Base-by-base conservation (phyloP, 2,329 filamentous ascomycete species). In the Macrophomina tecta region DNA sequence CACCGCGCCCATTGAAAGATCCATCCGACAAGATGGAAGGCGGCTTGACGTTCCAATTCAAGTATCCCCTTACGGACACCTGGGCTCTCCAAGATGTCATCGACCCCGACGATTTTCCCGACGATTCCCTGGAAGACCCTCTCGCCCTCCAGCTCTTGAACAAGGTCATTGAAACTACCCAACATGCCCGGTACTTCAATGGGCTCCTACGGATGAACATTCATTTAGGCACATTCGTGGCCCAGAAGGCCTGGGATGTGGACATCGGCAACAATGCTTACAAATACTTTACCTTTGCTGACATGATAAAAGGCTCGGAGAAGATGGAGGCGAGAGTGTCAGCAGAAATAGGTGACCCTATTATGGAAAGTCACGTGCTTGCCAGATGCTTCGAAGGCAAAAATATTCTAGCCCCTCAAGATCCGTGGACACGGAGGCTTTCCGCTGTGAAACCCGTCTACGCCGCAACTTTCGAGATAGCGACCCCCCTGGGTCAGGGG, bases 391-490 rank as follows among this genome's bases (percentile, higher is more conserved):
- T 53, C 16, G n/a, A 48, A 55, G 56, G 56, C 3, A 46, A n/a
- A 4, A 28, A 58, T 16, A 28, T 67, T 23, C 49, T 67, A 5
- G 36, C 30, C 9, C 46, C 55, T 23, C 46, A 42, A 38, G 40
- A 48, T 5, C 30, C n/a, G 16, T 52, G 40, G 32, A 56, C 32
- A 12, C 30, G 23, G 8, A 28, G 23, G 2, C 32, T 62, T 16
- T 58, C 55, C 12, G 56, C 62, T 12, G 48, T 66, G 7, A 12
- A 62, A 38, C 65, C 65, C 1, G 32, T 55, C 11, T 67, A 67
- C 36, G 30, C 56, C 2, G 65, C 65, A 28, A 67, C 48, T 9
- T 62, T 67, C n/a, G 40, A 56, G 28, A 45, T 67, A n/a, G 56
- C 49, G 1, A 55, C 62, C n/a, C 49, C 56, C 3, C 40, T 8